Percentiles rank a stretch among this genome's conserved stretches.
Conservation (phyloP, 495 filamentous ascomycete species). For the Schizothecium vesticola region DNA sequence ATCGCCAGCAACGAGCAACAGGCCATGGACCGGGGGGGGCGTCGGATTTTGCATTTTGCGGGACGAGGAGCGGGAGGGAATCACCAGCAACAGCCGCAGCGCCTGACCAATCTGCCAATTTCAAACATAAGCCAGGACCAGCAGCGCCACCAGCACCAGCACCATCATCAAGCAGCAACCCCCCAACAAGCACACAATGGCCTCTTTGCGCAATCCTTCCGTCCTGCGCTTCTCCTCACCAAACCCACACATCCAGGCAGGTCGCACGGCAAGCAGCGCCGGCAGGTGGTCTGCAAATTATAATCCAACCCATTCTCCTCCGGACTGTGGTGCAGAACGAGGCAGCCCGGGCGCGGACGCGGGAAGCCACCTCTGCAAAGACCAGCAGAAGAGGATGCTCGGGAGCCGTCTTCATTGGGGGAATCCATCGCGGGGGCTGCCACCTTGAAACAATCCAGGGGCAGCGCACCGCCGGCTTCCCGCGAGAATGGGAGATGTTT, state of each 20-base stretch:
- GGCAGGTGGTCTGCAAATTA: too few species aligned
- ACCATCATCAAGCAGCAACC: too few species aligned
- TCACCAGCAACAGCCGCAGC: not conserved
- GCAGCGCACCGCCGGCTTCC: not conserved
- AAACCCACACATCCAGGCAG: too few species aligned
- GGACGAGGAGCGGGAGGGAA: not conserved
- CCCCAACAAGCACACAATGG: too few species aligned
- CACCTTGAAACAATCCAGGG: not conserved
- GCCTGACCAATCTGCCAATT: not conserved
- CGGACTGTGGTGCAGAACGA: too few species aligned
- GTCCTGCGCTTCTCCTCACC: not conserved
- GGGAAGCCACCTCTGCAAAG: too few species aligned
- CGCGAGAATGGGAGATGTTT: not conserved
- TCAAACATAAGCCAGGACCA: not conserved
- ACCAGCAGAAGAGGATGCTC: not conserved
- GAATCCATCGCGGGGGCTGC: not conserved
- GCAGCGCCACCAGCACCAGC: not conserved
- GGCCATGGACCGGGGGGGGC: not conserved
- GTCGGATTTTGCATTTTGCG: not conserved
- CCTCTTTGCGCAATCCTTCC: not conserved
- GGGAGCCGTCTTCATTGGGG: not conserved
- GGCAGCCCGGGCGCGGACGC: not conserved
- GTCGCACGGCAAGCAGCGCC: too few species aligned
- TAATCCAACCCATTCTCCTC: too few species aligned
- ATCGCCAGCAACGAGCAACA: not conserved